Conservation (phyloP, 306 rosid species). For the Benincasa hispida region DNA sequence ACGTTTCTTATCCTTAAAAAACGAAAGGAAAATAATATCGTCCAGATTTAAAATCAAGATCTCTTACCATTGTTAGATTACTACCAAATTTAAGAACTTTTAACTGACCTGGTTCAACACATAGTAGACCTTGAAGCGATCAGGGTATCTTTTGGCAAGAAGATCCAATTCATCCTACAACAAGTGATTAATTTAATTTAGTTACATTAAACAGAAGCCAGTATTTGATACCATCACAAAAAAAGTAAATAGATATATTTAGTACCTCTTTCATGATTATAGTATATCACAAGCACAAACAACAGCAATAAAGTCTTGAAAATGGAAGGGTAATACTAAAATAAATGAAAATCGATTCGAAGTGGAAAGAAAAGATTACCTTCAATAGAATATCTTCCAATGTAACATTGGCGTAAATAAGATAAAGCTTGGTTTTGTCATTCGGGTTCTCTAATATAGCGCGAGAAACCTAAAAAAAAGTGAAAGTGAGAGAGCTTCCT, state of each 20-base stretch:
- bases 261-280: background rate
- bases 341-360: background rate
- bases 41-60: background rate
- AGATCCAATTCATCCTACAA: conserved; percentile 80
- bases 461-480: conserved; percentile 61
- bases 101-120: conserved; percentile 78
- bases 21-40: background rate
- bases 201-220: background rate
- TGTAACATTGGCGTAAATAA: conserved; percentile 88
- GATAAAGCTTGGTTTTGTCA: conserved; percentile 82
- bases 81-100: background rate
- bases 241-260: background rate
- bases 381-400: conserved; percentile 77
- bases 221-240: background rate
- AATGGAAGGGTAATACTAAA: background rate
- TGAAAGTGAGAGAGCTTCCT: background rate
- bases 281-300: background rate
- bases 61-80: background rate
- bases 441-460: conserved; percentile 81
- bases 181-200: background rate
- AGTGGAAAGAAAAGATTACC: conserved; percentile 27
- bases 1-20: no score
- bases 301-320: background rate
- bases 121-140: conserved; percentile 52
- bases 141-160: conserved; percentile 56